Evolutionary conservation across 2,329 filamentous ascomycete genomes (phyloP), one percentile per base, ranked within the genome.

Genomic region (Emmonsiellopsis sp.): DNA sequence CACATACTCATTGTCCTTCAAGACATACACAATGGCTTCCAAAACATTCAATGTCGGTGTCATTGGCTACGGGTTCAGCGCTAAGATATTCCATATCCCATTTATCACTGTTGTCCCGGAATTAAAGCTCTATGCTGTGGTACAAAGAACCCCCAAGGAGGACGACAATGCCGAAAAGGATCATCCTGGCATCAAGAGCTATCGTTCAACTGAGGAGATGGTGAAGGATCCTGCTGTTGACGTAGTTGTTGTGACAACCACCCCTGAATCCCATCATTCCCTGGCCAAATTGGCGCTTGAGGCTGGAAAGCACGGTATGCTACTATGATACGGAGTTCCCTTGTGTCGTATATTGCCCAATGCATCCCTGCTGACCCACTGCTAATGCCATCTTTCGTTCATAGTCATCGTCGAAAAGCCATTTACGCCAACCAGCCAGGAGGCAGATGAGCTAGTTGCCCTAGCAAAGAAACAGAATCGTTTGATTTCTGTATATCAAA

Each of bases 21-120:
- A 17, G 34, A 37, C 34, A 37, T 39, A 39, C 17, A 14, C 40
- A 48, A 75, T 75, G 72, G 58, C 70, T 37, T 59, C 68, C 53
- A 75, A 74, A 62, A 68, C 66, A 17, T 78, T 74, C 65, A 83
- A 82, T 56, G 75, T 82, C 53, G 80, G 77, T 46, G 68, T 83
- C 40, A 74, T 83, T 55, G 80, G 81, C 62, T 83, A 82, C 65
- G 80, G 80, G 61, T 67, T 82, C 63, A 80, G 77, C 53, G 87
- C 88, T 69, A 91, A 90, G 66, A 77, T 86, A 71, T 93, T 92
- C 72, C 87, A 93, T 70, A 89, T 92, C 64, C 88, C 87, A 57
- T 87, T 90, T 71, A 79, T 93, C 69, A 73, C 74, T 51, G 77
- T 78, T 33, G 81, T 84, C 0, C 76, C 83, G 6, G 74, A 80